Evolutionary conservation across 2,329 filamentous ascomycete genomes (phyloP), one percentile per base, ranked within the genome.

Genomic region (Sordariomycetes sp.): DNA sequence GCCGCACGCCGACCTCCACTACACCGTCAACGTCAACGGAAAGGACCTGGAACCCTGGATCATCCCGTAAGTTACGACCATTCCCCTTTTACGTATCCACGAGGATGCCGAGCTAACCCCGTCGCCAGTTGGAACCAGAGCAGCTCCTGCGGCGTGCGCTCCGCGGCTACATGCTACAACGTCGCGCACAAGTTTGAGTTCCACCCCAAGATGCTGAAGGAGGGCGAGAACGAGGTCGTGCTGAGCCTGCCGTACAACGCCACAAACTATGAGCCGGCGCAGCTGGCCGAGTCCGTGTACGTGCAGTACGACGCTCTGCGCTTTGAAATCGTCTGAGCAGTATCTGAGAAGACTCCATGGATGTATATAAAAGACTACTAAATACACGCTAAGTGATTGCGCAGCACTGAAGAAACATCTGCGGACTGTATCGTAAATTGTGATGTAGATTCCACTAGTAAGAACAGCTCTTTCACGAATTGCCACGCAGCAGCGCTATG

Each of bases 251-350:
- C 77, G 9, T 69, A 61, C 30, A 73, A 76, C 31, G 75, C 66
- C 1, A 79, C 70, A 4, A 63, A 77, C 42, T 67, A 68, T 12
- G 72, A 79, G 53, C 66, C 65, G 20, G 75, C 76, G 0, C 33
- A 79, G 8, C 42, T 79, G 36, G 64, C 74, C 0, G 54, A 55
- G 28, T 65, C 63, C 1, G 59, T 75, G 0, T 81, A 81, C 50
- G 67, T 81, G 6, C 75, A 81, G 56, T 81, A 82, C 42, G 76
- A 81, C 54, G 75, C 77, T 3, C 45, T 81, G 47, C 60, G 75
- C 33, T 45, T 81, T 30, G 76, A 81, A 46, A 47, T 80, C 30
- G 42, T 20, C 12, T 30, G 17, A n/a, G n/a, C n/a, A n/a, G n/a
- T n/a, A n/a, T n/a, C n/a, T n/a, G n/a, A n/a, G n/a, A n/a, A n/a